Evolutionary conservation across 2,329 filamentous ascomycete species (phyloP), one percentile per base, ranked within the genome.

Genomic region (Metarhizium guizhouense): DNA sequence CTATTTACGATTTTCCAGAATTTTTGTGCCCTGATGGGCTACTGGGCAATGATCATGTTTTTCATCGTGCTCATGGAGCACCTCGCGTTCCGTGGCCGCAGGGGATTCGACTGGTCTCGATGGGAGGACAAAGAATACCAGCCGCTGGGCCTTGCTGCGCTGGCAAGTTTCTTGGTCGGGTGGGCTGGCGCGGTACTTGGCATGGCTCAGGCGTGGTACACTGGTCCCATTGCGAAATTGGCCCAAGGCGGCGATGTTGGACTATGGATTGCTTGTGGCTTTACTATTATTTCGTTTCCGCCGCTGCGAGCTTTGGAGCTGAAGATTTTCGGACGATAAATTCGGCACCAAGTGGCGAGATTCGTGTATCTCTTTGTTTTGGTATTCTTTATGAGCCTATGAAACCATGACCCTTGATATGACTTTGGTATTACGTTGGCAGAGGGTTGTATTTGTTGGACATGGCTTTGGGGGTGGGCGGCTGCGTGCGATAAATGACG

Each of bases 191-290:
- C 82, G 1, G 67, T 84, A 2, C 78, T 82, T 0, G 77, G 78
- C 6, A 84, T 84, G 77, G 75, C 72, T 2, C 79, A 83, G 63
- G 76, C 73, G 1, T 84, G 81, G 80, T 84, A 78, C 54, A 74
- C 76, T 4, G 82, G 82, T 0, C 81, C 81, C 0, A 76, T 84
- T 58, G 81, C 81, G 0, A 65, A 71, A 63, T 71, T 81, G 34
- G 83, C 84, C 2, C 59, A 54, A 77, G 82, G 45, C 68, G 74
- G 56, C 64, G 74, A 70, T 30, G 73, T 70, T 52, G 82, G 81
- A 20, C 67, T 77, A 38, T 75, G 74, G 4, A 83, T 88, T 60
- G 85, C 88, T 66, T 67, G 88, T 51, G 85, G 76, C 0, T 88
- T 88, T 65, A 76, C 72, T 1, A 85, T 89, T 62, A 67, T 70